Evolutionary conservation across 176 grass and related monocot species (phyloP).

Genomic region (Olyra latifolia): DNA sequence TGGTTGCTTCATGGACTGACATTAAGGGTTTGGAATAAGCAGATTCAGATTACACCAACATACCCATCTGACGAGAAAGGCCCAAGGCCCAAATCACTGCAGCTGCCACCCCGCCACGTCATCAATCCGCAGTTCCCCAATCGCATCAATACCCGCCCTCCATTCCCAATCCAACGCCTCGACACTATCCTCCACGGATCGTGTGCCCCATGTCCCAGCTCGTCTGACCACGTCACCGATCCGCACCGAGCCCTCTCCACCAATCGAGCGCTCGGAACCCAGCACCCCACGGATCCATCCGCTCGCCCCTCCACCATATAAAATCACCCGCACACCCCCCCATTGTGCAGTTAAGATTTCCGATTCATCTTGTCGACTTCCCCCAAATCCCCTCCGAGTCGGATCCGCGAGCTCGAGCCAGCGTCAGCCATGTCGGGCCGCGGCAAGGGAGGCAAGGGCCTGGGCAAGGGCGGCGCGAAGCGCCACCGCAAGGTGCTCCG

Average conservation of each 20-base stretch:
- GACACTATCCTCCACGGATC: not conserved
- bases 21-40: not conserved
- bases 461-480: constrained; percentile 74
- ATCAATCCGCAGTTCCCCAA: too few species aligned
- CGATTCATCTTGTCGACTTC: not conserved
- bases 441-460: constrained; percentile 69
- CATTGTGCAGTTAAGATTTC: not conserved
- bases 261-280: not conserved
- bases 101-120: too few species aligned
- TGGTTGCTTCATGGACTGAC: not conserved
- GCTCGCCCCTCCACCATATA: not conserved
- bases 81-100: too few species aligned
- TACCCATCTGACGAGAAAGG: too few species aligned
- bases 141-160: too few species aligned
- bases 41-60: too few species aligned
- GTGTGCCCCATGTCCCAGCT: not conserved
- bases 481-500: constrained; percentile 67
- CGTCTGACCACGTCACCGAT: constrained; percentile 34
- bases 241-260: not conserved
- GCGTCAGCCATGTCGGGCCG: constrained; percentile 30
- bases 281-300: not conserved
- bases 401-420: too few species aligned
- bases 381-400: not conserved
- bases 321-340: not conserved
- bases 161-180: not conserved